These are phyloP conservation scores for Talaromyces proteolyticus DNA, from an alignment of 495 filamentous ascomycete genomes.

Conservation along the genomic window DNA sequence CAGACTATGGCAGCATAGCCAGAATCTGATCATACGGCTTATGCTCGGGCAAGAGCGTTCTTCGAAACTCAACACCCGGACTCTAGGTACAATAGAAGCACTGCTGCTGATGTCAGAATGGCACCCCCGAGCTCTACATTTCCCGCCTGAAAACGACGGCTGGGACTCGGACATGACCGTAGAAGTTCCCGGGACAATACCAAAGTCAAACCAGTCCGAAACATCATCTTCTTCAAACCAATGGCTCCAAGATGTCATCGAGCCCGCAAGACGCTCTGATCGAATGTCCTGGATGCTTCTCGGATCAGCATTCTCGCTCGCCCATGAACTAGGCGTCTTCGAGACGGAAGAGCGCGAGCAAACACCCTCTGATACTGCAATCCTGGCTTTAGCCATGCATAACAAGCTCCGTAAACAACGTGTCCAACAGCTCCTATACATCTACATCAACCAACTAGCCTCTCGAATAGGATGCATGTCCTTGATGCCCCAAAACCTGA, in stretches of 20 bases:
- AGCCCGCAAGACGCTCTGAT: slow-evolving; percentile 46
- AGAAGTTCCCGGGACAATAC: slow-evolving; percentile 11
- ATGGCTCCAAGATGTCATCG: slow-evolving; percentile 43
- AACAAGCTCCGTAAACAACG: slow-evolving; percentile 36
- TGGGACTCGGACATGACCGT: slow-evolving; percentile 34
- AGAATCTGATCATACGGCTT: slow-evolving; percentile 43
- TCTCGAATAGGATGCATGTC: slow-evolving; percentile 50
- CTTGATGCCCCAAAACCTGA: slow-evolving; percentile 44
- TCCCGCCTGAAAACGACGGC: slow-evolving; percentile 41
- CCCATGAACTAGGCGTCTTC: slow-evolving; percentile 46
- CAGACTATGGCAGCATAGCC: slow-evolving; percentile 48
- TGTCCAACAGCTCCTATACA: slow-evolving; percentile 40
- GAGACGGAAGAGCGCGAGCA: slow-evolving; percentile 30
- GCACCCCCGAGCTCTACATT: slow-evolving; percentile 49
- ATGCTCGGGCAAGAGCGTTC: slow-evolving; percentile 47
- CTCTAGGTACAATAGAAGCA: slow-evolving; percentile 47
- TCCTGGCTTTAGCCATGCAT: slow-evolving; percentile 26
- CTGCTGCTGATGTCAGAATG: slow-evolving; percentile 50
- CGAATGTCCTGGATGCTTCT: slow-evolving; percentile 55
- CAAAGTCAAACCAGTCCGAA: background rate
- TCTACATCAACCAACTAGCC: slow-evolving; percentile 48
- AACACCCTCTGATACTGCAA: slow-evolving; percentile 15
- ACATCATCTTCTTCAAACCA: slow-evolving; percentile 27
- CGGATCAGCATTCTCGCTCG: slow-evolving; percentile 43
- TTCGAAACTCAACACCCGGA: slow-evolving; percentile 34